Base-by-base conservation (phyloP, 2,329 filamentous ascomycete species). In the Neonectria sp. region DNA sequence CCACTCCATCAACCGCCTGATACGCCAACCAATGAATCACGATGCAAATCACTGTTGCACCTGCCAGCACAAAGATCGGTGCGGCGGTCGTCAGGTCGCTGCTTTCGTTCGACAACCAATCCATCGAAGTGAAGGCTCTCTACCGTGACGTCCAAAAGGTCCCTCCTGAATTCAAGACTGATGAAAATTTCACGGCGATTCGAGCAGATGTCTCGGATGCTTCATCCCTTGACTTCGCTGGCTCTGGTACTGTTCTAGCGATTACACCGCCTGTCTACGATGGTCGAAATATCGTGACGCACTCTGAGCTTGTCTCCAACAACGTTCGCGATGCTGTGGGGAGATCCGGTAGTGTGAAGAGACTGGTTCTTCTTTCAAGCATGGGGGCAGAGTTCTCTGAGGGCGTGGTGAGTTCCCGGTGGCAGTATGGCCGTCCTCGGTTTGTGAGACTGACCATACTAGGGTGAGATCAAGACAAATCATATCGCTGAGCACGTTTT, bases 381-480 rank as follows among this genome's bases (percentile, higher is more conserved):
- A 40, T 72, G 2, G 80, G 80, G 1, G 80, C 79, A 1, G 76
- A 82, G 68, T 77, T 75, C 33, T 71, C 73, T 0, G 48, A 76
- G 2, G 80, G 79, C 8, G 76, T 77, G 9, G 80, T 81, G 58
- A 27, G 77, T 66, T 17, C 35, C 35, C 2, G 35, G 13, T 15
- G 13, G 8, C 5, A 17, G 5, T 15, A 17, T 37, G 5, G 15
- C 35, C 35, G 15, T 37, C 6, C 15, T 7, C 15, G 5, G 5
- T 7, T 17, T 37, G 4, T 4, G 3, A 15, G 15, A 37, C 35
- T 37, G 5, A 37, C 13, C n/a, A 31, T 48, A 8, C 33, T 52
- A 82, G 81, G 81, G 80, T 4, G 81, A 82, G 37, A 77, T 82
- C 46, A 73, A 73, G 21, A 78, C 77, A 1, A 82, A 82, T 43